Percentiles rank a stretch among this genome's conserved stretches.
Conservation (phyloP, 2,329 filamentous ascomycete genomes). For the Colletotrichum sp. region DNA sequence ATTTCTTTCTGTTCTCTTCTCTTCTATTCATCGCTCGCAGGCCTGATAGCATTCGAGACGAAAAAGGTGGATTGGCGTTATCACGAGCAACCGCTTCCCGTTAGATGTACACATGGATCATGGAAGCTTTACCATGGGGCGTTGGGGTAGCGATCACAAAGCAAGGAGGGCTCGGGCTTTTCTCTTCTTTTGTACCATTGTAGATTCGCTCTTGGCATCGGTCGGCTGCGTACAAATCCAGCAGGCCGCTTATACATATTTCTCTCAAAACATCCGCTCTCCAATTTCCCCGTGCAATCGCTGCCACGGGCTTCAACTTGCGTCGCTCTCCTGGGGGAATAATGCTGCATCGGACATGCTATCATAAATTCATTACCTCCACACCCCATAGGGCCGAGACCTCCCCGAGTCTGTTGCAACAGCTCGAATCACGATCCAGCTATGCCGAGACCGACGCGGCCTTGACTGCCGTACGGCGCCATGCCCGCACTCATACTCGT, state of each 20-base stretch:
- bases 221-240: background rate
- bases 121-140: background rate
- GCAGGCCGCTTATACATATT: background rate
- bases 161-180: background rate
- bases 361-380: slow-evolving; percentile 18
- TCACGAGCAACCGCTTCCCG: background rate
- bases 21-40: background rate
- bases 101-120: background rate
- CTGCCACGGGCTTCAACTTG: background rate
- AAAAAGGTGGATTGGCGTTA: background rate
- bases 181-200: background rate
- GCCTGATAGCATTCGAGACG: background rate
- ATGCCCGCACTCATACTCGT: slow-evolving; percentile 22
- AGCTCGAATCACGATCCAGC: slow-evolving; percentile 44
- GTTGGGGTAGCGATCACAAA: background rate
- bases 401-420: background rate
- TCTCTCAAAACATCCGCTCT: background rate
- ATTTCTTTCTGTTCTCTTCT: background rate
- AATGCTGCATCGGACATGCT: slow-evolving; percentile 10
- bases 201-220: background rate
- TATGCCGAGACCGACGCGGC: slow-evolving; percentile 58
- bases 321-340: background rate
- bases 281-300: background rate
- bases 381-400: background rate
- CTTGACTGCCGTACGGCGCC: slow-evolving; percentile 23